Evolutionary conservation across 768 basidiomycete genomes (phyloP), one percentile per base, ranked within the genome.

Genomic region (Trametes cinnabarina): DNA sequence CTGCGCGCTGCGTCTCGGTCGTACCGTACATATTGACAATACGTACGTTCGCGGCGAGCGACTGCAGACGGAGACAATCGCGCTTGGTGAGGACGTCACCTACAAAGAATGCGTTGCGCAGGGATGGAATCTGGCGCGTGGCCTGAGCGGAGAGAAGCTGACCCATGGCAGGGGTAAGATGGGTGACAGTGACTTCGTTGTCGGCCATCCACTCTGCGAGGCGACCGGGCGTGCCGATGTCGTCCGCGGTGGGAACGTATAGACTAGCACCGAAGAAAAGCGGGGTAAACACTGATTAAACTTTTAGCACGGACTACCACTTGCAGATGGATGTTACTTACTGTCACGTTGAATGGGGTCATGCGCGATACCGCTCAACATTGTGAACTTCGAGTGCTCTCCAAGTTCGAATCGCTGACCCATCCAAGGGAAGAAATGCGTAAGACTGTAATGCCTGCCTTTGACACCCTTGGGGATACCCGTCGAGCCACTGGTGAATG

Each of bases 371-470:
- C 97, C 97, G 65, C 93, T 95, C 28, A 99, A 82, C 97, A 99
- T 98, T 0, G 97, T 98, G 68, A 97, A 99, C 72, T 85, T 92
- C 61, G 90, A 92, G 28, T 78, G 73, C 57, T 85, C 78, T 35
- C 78, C 76, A 47, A 99, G 74, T 1, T 82, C 86, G 69, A 98
- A 99, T 28, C 86, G 75, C 69, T 92, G 76, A 20, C 89, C 88
- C 97, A 99, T 98, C 97, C 97, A 99, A 2, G 95, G 95, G 83
- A 98, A 98, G 81, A 98, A 99, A 71, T 98, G 97, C 0, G 97
- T 99, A 63, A 99, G 75, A 63, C 90, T 93, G 73, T 90, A 98
- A 71, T 99, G 97, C 43, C 97, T 78, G 0, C 97, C 97, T 60
- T 83, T 83, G 19, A 99, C 96, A n/a, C 96, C 96, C 76, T 99